These are phyloP conservation scores for Nemania sp. DNA, from an alignment of 2,329 filamentous ascomycete genomes.

Conservation along the genomic window DNA sequence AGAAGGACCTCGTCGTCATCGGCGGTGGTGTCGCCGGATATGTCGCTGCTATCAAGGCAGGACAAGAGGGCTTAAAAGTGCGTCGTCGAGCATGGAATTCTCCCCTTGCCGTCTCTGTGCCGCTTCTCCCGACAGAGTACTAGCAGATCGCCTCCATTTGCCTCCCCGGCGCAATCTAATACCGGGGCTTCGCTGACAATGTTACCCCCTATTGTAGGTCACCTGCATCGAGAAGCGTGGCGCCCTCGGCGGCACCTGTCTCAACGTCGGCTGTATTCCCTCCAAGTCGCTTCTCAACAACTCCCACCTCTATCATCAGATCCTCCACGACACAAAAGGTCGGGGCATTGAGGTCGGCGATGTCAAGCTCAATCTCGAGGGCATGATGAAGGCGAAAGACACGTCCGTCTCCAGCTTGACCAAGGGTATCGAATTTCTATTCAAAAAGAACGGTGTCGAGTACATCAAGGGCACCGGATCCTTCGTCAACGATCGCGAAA, in stretches of 20 bases:
- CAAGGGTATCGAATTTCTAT: slow-evolving; percentile 95
- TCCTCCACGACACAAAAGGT: slow-evolving; percentile 94
- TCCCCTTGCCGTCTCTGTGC: background rate
- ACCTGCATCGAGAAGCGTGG: slow-evolving; percentile 99
- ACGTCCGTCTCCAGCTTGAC: slow-evolving; percentile 85
- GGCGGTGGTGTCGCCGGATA: slow-evolving; percentile 98
- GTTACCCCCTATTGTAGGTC: slow-evolving; percentile 62
- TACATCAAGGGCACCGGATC: slow-evolving; percentile 93
- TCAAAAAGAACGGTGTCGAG: slow-evolving; percentile 99
- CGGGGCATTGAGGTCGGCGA: slow-evolving; percentile 97
- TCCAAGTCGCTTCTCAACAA: slow-evolving; percentile 99
- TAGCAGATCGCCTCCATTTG: background rate
- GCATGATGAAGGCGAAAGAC: slow-evolving; percentile 99
- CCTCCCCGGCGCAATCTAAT: background rate
- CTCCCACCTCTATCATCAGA: slow-evolving; percentile 96
- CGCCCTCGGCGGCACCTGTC: slow-evolving; percentile 89
- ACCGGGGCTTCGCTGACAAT: slow-evolving; percentile 15
- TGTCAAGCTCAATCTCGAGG: slow-evolving; percentile 90
- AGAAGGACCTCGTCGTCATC: slow-evolving; percentile 97
- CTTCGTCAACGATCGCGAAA: slow-evolving; percentile 85
- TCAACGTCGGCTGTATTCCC: slow-evolving; percentile 99
- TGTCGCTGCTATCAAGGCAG: slow-evolving; percentile 98
- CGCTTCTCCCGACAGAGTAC: background rate
- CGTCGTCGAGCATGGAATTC: slow-evolving; percentile 22
- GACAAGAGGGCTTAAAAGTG: slow-evolving; percentile 96